Evolutionary conservation across 1,284 basidiomycete genomes (phyloP).

Genomic region (Agroathelia rolfsii): DNA sequence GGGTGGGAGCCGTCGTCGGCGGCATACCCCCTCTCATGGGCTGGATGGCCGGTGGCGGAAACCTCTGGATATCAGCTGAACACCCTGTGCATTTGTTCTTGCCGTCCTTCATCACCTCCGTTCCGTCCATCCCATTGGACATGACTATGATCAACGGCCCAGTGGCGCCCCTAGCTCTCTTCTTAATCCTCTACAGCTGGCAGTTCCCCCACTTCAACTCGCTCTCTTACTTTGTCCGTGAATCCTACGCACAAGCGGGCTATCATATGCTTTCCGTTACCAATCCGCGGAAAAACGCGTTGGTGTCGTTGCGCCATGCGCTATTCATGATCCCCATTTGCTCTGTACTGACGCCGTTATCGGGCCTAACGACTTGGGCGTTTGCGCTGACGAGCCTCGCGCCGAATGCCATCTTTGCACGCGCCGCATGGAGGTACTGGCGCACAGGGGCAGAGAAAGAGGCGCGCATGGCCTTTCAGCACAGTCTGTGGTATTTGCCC

Average conservation of each 20-base stretch:
- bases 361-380: slow-evolving; percentile 80
- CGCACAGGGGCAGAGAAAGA: slow-evolving; percentile 64
- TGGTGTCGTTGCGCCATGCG: slow-evolving; percentile 82
- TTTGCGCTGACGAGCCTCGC: slow-evolving; percentile 75
- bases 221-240: slow-evolving; percentile 80
- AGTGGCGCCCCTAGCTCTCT: slow-evolving; percentile 67
- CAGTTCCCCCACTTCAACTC: slow-evolving; percentile 99
- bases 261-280: slow-evolving; percentile 90
- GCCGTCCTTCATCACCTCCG: slow-evolving; percentile 34
- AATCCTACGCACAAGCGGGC: slow-evolving; percentile 87
- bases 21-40: slow-evolving; percentile 95
- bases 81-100: slow-evolving; percentile 51
- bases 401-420: slow-evolving; percentile 68
- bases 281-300: slow-evolving; percentile 72
- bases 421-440: slow-evolving; percentile 74
- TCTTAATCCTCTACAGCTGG: slow-evolving; percentile 87
- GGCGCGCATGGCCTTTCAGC: slow-evolving; percentile 74
- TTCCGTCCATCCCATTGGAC: slow-evolving; percentile 28
- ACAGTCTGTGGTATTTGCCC: slow-evolving; percentile 88
- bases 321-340: slow-evolving; percentile 74
- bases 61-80: slow-evolving; percentile 54
- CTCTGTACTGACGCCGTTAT: slow-evolving; percentile 73
- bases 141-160: slow-evolving; percentile 57
- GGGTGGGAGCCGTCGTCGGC: slow-evolving; percentile 91
- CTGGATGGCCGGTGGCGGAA: slow-evolving; percentile 90